Evolutionary conservation across 2,329 filamentous ascomycete genomes (phyloP).

Genomic region (Capronia americana): DNA sequence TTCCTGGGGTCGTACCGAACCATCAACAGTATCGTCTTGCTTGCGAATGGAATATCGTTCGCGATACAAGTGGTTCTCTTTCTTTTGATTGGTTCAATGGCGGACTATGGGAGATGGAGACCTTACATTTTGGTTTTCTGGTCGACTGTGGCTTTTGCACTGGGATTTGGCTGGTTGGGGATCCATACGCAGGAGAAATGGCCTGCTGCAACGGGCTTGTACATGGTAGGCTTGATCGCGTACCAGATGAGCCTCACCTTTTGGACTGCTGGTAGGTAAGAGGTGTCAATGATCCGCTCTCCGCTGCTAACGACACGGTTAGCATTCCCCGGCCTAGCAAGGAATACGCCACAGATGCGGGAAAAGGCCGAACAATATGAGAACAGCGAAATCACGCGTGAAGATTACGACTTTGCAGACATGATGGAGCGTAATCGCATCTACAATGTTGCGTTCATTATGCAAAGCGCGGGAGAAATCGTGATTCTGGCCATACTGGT

Average conservation of each 20-base stretch:
- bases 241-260: slow-evolving; percentile 73
- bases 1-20: slow-evolving; percentile 65
- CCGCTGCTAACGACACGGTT: neutral
- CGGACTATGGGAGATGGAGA: slow-evolving; percentile 70
- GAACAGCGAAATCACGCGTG: slow-evolving; percentile 60
- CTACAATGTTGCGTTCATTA: slow-evolving; percentile 68
- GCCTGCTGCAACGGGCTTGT: slow-evolving; percentile 66
- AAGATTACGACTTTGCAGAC: slow-evolving; percentile 67
- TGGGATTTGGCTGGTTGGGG: slow-evolving; percentile 72
- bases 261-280: slow-evolving; percentile 61
- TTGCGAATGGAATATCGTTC: slow-evolving; percentile 72
- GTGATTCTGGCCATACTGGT: slow-evolving; percentile 69
- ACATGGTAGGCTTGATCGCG: slow-evolving; percentile 70
- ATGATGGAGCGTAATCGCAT: slow-evolving; percentile 69
- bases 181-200: slow-evolving; percentile 67
- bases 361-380: slow-evolving; percentile 57
- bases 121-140: slow-evolving; percentile 68
- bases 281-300: neutral
- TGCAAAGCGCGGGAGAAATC: slow-evolving; percentile 68
- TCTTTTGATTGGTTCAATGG: slow-evolving; percentile 55
- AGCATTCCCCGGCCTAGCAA: slow-evolving; percentile 64
- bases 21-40: slow-evolving; percentile 70
- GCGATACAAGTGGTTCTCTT: slow-evolving; percentile 66
- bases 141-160: slow-evolving; percentile 65
- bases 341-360: slow-evolving; percentile 60